These are phyloP conservation scores for Apocynum venetum DNA, from an alignment of 257 asterid species.

Conservation along the genomic window DNA sequence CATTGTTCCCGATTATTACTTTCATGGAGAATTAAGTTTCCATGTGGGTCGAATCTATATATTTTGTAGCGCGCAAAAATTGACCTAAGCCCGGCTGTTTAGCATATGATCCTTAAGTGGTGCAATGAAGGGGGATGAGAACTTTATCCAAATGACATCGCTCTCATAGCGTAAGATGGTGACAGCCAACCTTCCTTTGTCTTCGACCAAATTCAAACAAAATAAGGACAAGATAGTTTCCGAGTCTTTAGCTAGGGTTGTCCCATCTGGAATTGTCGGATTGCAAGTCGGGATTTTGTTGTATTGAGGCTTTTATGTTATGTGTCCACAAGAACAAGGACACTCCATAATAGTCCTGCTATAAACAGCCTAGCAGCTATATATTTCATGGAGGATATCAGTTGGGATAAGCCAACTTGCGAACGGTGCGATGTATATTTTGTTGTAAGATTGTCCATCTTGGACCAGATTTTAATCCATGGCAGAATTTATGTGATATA, in stretches of 20 bases:
- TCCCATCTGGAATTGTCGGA: neutral
- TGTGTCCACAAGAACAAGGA: neutral
- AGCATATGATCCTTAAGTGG: neutral
- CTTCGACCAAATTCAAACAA: neutral
- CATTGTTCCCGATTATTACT: too few relatives aligned
- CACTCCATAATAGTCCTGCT: neutral
- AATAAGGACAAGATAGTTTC: neutral
- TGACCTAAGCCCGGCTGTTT: constrained; percentile 6
- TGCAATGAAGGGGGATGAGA: neutral
- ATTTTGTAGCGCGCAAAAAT: neutral
- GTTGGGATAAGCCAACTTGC: neutral
- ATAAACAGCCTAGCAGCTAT: neutral
- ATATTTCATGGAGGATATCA: neutral
- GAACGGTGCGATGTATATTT: neutral
- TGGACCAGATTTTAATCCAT: neutral
- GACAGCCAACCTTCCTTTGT: constrained; percentile 9
- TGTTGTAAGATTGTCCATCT: neutral
- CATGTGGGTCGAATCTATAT: neutral
- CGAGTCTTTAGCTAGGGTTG: neutral
- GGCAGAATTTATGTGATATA: neutral
- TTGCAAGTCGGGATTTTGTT: constrained; percentile 6
- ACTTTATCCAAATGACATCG: constrained; percentile 10
- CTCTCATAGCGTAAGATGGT: neutral
- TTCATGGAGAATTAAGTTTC: too few relatives aligned
- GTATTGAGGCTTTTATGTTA: neutral